These are phyloP conservation scores for Erodium moschatum DNA, from an alignment of 441 rosid species.

Conservation along the genomic window DNA sequence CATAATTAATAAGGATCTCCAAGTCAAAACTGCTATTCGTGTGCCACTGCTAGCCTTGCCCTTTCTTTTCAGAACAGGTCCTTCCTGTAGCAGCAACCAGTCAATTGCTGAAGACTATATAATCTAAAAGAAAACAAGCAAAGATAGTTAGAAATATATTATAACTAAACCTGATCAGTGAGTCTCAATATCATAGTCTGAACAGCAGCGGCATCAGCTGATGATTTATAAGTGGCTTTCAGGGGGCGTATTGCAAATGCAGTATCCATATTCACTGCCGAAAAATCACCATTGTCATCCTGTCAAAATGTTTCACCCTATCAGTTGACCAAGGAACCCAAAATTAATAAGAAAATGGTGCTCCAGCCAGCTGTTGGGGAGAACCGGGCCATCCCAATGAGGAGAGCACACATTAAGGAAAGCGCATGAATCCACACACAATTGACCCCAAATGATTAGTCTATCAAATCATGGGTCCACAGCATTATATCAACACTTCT, in stretches of 20 bases:
- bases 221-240: slow-evolving; percentile 84
- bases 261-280: slow-evolving; percentile 98
- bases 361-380: neutral
- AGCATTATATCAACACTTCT: too few species aligned
- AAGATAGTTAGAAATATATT: neutral
- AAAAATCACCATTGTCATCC: slow-evolving; percentile 97
- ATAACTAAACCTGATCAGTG: slow-evolving; percentile 57
- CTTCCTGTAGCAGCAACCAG: slow-evolving; percentile 46
- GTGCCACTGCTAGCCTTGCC: slow-evolving; percentile 75
- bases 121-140: neutral
- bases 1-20: slow-evolving; percentile 93
- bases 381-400: too few species aligned
- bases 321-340: neutral
- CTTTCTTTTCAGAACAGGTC: slow-evolving; percentile 78
- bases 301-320: slow-evolving; percentile 24
- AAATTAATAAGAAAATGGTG: slow-evolving; percentile 4
- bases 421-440: too few species aligned
- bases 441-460: too few species aligned
- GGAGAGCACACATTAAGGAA: too few species aligned
- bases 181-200: slow-evolving; percentile 71
- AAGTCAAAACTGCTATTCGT: slow-evolving; percentile 77
- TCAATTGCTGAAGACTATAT: slow-evolving; percentile 7
- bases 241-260: slow-evolving; percentile 96
- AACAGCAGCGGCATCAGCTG: slow-evolving; percentile 85
- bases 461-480: too few species aligned